These are phyloP conservation scores for Cutaneotrichosporon mucoides DNA, from an alignment of 1,284 basidiomycete genomes.

Conservation along the genomic window DNA sequence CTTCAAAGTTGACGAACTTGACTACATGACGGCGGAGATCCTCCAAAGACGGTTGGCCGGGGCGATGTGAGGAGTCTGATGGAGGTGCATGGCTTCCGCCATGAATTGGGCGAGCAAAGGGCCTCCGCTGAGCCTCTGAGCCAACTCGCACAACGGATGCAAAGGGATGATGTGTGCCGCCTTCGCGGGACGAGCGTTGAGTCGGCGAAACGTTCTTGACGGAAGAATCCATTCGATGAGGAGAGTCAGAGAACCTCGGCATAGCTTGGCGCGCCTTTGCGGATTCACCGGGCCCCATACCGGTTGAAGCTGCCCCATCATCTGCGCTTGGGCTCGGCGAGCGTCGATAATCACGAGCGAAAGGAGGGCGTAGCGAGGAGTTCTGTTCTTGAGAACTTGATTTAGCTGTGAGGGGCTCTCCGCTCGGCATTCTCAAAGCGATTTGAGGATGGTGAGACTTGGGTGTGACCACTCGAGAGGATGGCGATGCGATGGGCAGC, in stretches of 20 bases:
- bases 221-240: background rate
- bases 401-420: background rate
- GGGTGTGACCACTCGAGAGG: constrained; percentile 8
- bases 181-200: background rate
- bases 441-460: constrained; percentile 14
- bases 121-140: background rate
- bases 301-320: background rate
- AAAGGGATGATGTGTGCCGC: constrained; percentile 32
- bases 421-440: background rate
- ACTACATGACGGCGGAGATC: constrained; percentile 74
- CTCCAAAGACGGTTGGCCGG: constrained; percentile 56
- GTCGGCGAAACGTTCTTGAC: constrained; percentile 1
- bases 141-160: constrained; percentile 20
- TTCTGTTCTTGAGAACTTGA: background rate
- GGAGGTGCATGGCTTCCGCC: background rate
- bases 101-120: background rate
- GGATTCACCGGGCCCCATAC: background rate
- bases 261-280: background rate
- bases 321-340: constrained; percentile 34
- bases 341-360: constrained; percentile 26
- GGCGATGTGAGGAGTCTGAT: background rate
- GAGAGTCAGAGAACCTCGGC: background rate
- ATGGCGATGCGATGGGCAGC: background rate
- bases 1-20: constrained; percentile 78
- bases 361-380: constrained; percentile 28